phyloP scores from a whole-genome alignment of 2,329 filamentous ascomycete species.

The Ascochyta koolunga region DNA sequence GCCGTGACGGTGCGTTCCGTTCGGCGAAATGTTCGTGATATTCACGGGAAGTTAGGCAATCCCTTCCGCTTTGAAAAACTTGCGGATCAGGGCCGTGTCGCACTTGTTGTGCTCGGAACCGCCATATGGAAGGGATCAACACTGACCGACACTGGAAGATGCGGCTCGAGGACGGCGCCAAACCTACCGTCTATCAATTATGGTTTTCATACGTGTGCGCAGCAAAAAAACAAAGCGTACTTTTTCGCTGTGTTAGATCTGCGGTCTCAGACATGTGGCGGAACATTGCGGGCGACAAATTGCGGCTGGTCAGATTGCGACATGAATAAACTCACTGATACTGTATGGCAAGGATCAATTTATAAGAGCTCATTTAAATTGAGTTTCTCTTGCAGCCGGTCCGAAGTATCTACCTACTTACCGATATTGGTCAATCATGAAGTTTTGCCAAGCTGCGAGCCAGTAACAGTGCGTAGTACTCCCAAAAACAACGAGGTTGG shows the following conservation, averaged over 20 bases:
- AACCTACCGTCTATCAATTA: slow-evolving; percentile 18
- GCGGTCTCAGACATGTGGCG: slow-evolving; percentile 3
- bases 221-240: neutral
- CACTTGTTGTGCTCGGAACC: slow-evolving; percentile 19
- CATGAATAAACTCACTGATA: neutral
- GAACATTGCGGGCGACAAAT: neutral
- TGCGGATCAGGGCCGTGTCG: slow-evolving; percentile 11
- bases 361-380: neutral
- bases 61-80: slow-evolving; percentile 15
- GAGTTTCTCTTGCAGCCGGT: slow-evolving; percentile 2
- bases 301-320: neutral
- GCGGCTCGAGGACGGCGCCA: slow-evolving; percentile 31
- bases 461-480: too few species aligned
- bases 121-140: slow-evolving; percentile 38
- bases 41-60: slow-evolving; percentile 27
- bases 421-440: neutral
- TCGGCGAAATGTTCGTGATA: slow-evolving; percentile 35
- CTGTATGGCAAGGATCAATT: neutral
- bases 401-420: slow-evolving; percentile 8
- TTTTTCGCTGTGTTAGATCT: slow-evolving; percentile 10
- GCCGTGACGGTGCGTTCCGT: slow-evolving; percentile 23
- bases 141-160: slow-evolving; percentile 17
- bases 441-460: neutral
- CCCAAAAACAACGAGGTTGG: neutral
- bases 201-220: slow-evolving; percentile 3